These are phyloP conservation scores for Oxytropis ochrocephala DNA, from an alignment of 306 rosid genomes.

Conservation along the genomic window DNA sequence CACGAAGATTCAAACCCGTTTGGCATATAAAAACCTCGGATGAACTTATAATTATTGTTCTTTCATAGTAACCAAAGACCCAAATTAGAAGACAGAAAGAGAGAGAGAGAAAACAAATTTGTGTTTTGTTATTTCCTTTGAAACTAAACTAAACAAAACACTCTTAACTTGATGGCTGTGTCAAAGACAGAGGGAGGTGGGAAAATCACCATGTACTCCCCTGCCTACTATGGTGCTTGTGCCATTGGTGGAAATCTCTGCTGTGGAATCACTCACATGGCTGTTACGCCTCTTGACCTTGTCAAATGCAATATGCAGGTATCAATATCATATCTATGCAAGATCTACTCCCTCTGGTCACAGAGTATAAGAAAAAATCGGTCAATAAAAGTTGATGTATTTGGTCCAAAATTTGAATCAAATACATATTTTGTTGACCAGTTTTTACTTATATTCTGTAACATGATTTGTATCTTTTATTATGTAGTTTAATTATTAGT, in stretches of 20 bases:
- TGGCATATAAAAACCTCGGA: not conserved
- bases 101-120: not conserved
- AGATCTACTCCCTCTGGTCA: too few relatives aligned
- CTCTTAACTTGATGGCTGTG: not conserved
- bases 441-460: too few relatives aligned
- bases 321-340: too few relatives aligned
- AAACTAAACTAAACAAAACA: too few relatives aligned
- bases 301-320: conserved; percentile 97
- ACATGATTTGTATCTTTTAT: too few relatives aligned
- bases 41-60: too few relatives aligned
- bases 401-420: too few relatives aligned
- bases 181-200: conserved; percentile 32
- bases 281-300: conserved; percentile 90
- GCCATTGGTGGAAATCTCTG: conserved; percentile 65
- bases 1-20: not conserved
- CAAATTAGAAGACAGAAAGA: not conserved
- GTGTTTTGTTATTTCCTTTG: not conserved
- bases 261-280: conserved; percentile 86
- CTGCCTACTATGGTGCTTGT: conserved; percentile 72
- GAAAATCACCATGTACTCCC: conserved; percentile 60
- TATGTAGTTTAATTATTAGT: too few relatives aligned
- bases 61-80: too few relatives aligned
- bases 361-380: too few relatives aligned
- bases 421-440: too few relatives aligned
- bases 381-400: too few relatives aligned